phyloP scores from a whole-genome alignment of 1,139 yeast species.

The Yamadazyma mexicana region DNA sequence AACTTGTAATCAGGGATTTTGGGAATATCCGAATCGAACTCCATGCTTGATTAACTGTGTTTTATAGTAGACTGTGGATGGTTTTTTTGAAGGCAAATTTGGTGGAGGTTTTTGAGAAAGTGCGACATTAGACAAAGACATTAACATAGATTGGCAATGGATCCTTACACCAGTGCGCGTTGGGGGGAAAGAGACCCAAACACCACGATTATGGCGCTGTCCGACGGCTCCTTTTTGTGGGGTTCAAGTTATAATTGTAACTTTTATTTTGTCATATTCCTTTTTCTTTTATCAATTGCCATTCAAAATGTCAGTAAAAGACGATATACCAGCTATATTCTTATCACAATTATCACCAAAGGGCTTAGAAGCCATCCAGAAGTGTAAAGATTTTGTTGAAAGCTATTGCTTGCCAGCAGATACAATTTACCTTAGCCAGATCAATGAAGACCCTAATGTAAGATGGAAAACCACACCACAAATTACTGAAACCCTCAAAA shows the following conservation, averaged over 20 bases:
- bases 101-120: not conserved
- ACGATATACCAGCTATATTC: constrained; percentile 48
- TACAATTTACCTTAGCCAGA: constrained; percentile 39
- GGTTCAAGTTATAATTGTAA: not conserved
- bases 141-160: too few relatives aligned
- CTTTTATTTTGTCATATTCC: not conserved
- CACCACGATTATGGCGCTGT: too few relatives aligned
- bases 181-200: too few relatives aligned
- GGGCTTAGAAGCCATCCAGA: constrained; percentile 53
- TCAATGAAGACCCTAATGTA: constrained; percentile 36
- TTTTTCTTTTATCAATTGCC: not conserved
- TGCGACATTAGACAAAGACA: not conserved
- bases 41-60: too few relatives aligned
- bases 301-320: constrained; percentile 18
- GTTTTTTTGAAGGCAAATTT: constrained; percentile 10
- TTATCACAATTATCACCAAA: constrained; percentile 45
- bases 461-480: constrained; percentile 56
- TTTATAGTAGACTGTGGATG: too few relatives aligned
- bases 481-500: constrained; percentile 53
- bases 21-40: constrained; percentile 48
- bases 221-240: constrained; percentile 2
- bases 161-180: too few relatives aligned
- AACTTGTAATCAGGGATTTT: constrained; percentile 78
- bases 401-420: constrained; percentile 64
- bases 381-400: constrained; percentile 54